phyloP scores from a whole-genome alignment of 768 basidiomycete genomes.

The Daedalea quercina region DNA sequence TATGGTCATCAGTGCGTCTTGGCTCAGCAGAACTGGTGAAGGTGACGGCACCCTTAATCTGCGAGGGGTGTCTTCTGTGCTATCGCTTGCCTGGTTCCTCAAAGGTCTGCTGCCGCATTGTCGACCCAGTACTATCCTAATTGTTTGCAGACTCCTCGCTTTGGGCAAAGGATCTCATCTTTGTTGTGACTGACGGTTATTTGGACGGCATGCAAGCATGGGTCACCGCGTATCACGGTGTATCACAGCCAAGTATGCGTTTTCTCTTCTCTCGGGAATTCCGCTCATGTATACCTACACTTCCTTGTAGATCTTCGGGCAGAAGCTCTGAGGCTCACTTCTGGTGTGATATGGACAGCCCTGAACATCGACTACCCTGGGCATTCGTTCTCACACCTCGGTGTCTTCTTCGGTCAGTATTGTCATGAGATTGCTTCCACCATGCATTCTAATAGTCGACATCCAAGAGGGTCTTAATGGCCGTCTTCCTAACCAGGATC shows the following conservation, averaged over 20 bases:
- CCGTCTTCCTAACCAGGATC: slow-evolving; percentile 91
- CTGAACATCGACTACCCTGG: slow-evolving; percentile 93
- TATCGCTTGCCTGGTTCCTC: slow-evolving; percentile 79
- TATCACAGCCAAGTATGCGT: slow-evolving; percentile 54
- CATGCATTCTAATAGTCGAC: not conserved
- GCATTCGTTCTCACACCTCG: slow-evolving; percentile 93
- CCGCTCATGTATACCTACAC: not conserved
- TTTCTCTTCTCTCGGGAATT: not conserved
- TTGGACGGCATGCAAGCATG: slow-evolving; percentile 92
- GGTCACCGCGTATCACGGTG: slow-evolving; percentile 77
- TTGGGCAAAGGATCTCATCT: slow-evolving; percentile 93
- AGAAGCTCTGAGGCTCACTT: slow-evolving; percentile 54
- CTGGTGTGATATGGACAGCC: slow-evolving; percentile 94
- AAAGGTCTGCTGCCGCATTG: slow-evolving; percentile 49
- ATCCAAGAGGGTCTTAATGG: slow-evolving; percentile 87
- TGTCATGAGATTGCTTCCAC: no score
- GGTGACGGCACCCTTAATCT: slow-evolving; percentile 62
- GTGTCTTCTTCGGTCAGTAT: slow-evolving; percentile 83
- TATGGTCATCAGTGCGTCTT: slow-evolving; percentile 87
- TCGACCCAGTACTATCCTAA: not conserved
- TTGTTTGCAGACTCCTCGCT: slow-evolving; percentile 61
- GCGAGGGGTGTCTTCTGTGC: slow-evolving; percentile 79
- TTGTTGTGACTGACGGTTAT: slow-evolving; percentile 85
- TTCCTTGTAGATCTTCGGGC: slow-evolving; percentile 52
- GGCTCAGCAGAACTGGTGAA: slow-evolving; percentile 65